Conservation (phyloP, 139 green algal species). For the Chlamydomonas urium region DNA sequence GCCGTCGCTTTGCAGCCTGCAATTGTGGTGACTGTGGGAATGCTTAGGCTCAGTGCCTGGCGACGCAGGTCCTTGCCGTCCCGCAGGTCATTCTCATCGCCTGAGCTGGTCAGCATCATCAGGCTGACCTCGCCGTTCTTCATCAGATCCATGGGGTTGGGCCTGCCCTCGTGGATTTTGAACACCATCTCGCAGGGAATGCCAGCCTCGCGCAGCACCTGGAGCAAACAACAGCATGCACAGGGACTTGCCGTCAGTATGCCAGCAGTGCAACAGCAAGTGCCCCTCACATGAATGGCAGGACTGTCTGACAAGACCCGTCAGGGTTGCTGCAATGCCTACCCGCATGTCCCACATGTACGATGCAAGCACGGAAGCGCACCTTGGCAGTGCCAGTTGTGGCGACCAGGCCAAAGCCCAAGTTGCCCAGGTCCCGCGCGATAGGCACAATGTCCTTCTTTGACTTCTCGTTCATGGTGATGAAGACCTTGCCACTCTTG, state of each 20-base stretch:
- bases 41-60: slow-evolving; percentile 62
- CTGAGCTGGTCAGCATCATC: slow-evolving; percentile 87
- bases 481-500: slow-evolving; percentile 72
- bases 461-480: slow-evolving; percentile 87
- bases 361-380: too few species aligned
- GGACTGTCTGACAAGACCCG: too few species aligned
- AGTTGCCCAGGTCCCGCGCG: slow-evolving; percentile 71
- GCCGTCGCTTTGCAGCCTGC: slow-evolving; percentile 80
- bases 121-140: slow-evolving; percentile 84
- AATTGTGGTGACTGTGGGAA: slow-evolving; percentile 95
- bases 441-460: slow-evolving; percentile 79
- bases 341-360: too few species aligned
- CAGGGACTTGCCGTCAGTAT: background rate
- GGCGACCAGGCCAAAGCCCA: slow-evolving; percentile 87
- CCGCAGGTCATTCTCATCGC: slow-evolving; percentile 81
- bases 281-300: background rate
- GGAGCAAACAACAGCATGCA: too few species aligned
- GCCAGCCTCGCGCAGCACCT: slow-evolving; percentile 52
- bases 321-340: too few species aligned
- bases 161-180: slow-evolving; percentile 97
- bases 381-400: slow-evolving; percentile 46
- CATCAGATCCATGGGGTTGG: slow-evolving; percentile 64
- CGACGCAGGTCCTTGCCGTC: slow-evolving; percentile 93
- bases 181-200: slow-evolving; percentile 73
- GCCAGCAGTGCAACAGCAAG: background rate